Evolutionary conservation across 371 early-diverging fungal genomes (phyloP), one percentile per base, ranked within the genome.

Genomic region (Mortierella sp.): DNA sequence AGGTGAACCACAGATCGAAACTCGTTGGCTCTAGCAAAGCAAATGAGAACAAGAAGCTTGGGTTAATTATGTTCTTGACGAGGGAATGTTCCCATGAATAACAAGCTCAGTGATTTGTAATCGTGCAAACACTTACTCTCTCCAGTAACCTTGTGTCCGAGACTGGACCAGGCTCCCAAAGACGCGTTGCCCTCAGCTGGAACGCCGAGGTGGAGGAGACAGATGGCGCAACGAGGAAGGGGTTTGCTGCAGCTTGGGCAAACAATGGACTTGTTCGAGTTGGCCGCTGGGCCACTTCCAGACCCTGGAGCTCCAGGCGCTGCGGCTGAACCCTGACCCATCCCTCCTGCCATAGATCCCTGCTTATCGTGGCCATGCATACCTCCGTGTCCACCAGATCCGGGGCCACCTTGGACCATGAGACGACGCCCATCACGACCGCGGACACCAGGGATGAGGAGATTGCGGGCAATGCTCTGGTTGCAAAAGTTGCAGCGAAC

Each of bases 1-100:
- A 99, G 16, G 97, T 97, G 86, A 98, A 99, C 98, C 98, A 99
- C 57, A 92, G 87, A 76, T 97, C 96, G 83, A 98, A 95, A 16
- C 95, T 92, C 61, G 90, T 88, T n/a, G 91, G 90, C 44, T 80
- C 79, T 73, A 73, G 61, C 77, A 88, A 88, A 9, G 4, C 31
- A 76, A 86, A 89, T 74, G 16, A 71, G 16, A n/a, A 10, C 14
- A 69, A 74, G 40, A 71, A 21, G 5, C 3, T 13, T 57, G 16
- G 40, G 48, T 70, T 67, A 67, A 24, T 37, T 21, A 24, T 9
- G 9, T 24, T 2, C 5, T 37, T 21, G 2, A 2, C 24, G 14
- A 37, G 37, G 37, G 21, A 21, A 64, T 37, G 21, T 26, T 16
- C 54, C 5, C 21, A 40, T 0, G 11, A 5, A 24, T 67, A 40